Conservation (phyloP, 441 rosid species). For the Adansonia grandidieri region DNA sequence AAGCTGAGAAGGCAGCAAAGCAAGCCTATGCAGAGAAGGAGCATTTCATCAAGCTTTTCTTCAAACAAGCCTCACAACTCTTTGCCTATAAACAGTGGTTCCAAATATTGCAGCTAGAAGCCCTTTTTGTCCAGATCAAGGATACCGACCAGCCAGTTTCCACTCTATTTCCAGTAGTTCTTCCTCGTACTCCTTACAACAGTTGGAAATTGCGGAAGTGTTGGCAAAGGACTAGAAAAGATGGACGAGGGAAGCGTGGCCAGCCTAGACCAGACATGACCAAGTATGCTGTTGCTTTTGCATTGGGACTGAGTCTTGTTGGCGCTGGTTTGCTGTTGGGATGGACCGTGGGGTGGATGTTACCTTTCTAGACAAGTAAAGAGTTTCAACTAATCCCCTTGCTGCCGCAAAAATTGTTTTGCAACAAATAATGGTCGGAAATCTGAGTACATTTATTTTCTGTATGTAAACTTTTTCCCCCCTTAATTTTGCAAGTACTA, state of each 20-base stretch:
- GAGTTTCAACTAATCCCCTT: constrained; percentile 18
- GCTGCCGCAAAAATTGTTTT: constrained; percentile 24
- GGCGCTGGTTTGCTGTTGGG: constrained; percentile 91
- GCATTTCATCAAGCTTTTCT: constrained; percentile 69
- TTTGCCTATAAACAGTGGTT: constrained; percentile 92
- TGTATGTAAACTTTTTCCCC: neutral
- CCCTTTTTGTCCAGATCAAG: constrained; percentile 62
- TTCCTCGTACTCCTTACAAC: constrained; percentile 56
- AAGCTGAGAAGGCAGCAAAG: constrained; percentile 87
- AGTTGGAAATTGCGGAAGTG: constrained; percentile 45
- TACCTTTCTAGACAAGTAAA: constrained; percentile 50
- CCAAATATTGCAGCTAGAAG: constrained; percentile 80
- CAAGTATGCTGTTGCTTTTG: constrained; percentile 54
- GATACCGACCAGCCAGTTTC: constrained; percentile 54
- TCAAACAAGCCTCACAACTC: constrained; percentile 91
- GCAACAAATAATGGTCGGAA: neutral
- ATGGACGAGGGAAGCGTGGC: constrained; percentile 46
- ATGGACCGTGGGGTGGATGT: constrained; percentile 93
- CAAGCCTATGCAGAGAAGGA: constrained; percentile 84
- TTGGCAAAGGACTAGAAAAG: constrained; percentile 40
- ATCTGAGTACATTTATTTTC: constrained; percentile 10
- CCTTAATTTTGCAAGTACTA: constrained; percentile 18
- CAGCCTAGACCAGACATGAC: constrained; percentile 38
- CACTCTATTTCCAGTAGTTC: constrained; percentile 47
- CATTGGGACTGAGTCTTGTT: constrained; percentile 85